Base-by-base conservation (phyloP, 768 basidiomycete species). In the Infundibulicybe gibba region DNA sequence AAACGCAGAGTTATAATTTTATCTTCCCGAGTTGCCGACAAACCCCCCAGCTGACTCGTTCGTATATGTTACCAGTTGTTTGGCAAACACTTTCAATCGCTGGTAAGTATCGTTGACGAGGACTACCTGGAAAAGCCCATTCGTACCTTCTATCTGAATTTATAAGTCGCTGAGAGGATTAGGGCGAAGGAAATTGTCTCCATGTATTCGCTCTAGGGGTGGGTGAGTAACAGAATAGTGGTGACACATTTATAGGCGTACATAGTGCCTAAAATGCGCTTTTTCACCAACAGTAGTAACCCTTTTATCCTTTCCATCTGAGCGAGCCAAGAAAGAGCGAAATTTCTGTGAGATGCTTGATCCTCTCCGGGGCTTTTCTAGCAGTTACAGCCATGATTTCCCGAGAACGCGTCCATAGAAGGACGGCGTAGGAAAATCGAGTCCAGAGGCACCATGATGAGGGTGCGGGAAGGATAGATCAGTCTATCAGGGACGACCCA, bases 191-290 rank as follows among this genome's bases (percentile, higher is more conserved):
- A 68, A 68, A 37, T 66, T 61, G 8, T 52, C 49, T 66, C 61
- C 65, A 67, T 68, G 45, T 71, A 65, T 43, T 61, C 65, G 1
- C 52, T 64, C 67, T 66, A 43, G 2, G 25, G 30, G 37, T 15
- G n/a, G 20, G 35, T 41, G n/a, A 17, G 19, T 12, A 21, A 42
- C 39, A 13, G 49, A 37, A 19, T 3, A 12, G 3, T 10, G 14
- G 44, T 6, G 31, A 13, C 5, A 44, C 3, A 19, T 30, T 8
- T 16, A 33, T n/a, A 25, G 15, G 60, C 65, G 20, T 50, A 69
- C 65, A 54, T 66, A 68, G 51, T 61, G 42, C 33, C 68, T 58
- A 44, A 62, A 70, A 51, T 69, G 65, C 15, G 67, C 51, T 2
- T 48, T 62, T 53, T 63, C 66, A 43, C 67, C 69, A 15, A 67